Conservation (phyloP, 805 yeast species). For the Suhomyces sp. region DNA sequence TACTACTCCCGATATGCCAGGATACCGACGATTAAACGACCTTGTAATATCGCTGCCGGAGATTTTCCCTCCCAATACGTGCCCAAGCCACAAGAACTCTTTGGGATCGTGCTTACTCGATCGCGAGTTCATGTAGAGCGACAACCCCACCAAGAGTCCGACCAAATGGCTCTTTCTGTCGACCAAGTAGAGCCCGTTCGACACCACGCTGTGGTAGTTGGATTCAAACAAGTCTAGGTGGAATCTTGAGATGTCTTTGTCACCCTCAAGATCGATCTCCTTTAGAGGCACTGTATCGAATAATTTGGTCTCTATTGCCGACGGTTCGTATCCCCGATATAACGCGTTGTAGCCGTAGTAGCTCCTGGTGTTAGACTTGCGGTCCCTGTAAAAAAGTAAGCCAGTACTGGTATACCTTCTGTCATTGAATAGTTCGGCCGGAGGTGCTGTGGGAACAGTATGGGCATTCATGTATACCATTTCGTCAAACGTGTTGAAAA, state of each 20-base stretch:
- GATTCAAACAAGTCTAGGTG: background rate
- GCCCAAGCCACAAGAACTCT: slow-evolving; percentile 12
- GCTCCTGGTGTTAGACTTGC: slow-evolving; percentile 7
- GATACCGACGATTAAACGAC: slow-evolving; percentile 6
- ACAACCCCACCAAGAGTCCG: slow-evolving; percentile 6
- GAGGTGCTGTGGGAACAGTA: slow-evolving; percentile 8
- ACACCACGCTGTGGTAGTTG: background rate
- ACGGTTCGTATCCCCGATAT: slow-evolving; percentile 1
- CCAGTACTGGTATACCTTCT: slow-evolving; percentile 15
- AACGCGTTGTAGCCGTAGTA: background rate
- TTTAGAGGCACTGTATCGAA: background rate
- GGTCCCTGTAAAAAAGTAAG: slow-evolving; percentile 23
- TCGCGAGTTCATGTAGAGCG: slow-evolving; percentile 7
- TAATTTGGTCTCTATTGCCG: background rate
- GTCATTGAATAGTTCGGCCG: slow-evolving; percentile 5
- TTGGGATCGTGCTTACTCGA: slow-evolving; percentile 1
- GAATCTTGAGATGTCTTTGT: background rate
- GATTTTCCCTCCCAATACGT: slow-evolving; percentile 3
- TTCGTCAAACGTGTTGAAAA: slow-evolving; percentile 9
- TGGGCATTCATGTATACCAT: slow-evolving; percentile 8
- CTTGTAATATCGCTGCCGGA: background rate
- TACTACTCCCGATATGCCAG: slow-evolving; percentile 9
- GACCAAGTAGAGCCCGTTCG: slow-evolving; percentile 6
- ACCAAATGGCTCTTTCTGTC: slow-evolving; percentile 6
- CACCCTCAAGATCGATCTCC: background rate